Evolutionary conservation across 805 yeast genomes (phyloP), one percentile per base, ranked within the genome.

Genomic region (Yarrowia sp.): DNA sequence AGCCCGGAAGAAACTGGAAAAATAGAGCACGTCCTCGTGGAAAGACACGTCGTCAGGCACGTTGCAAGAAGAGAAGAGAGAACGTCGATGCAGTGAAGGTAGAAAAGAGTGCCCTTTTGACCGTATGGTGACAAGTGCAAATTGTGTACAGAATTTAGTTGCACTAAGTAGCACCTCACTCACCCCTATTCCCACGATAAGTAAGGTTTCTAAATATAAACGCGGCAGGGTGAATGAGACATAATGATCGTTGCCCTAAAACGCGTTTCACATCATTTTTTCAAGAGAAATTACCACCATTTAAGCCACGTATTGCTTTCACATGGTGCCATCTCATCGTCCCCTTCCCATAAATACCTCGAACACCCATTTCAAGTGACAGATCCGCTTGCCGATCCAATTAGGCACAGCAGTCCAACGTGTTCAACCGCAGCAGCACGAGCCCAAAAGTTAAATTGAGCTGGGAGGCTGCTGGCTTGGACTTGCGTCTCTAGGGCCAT

Each of bases 201-300:
- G 40, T 55, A 58, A 56, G 44, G 64, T 58, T 58, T 58, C 64
- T 58, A 58, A 58, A 58, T 58, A 58, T 58, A 58, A 58, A 42
- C 64, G 49, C 50, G 50, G 61, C 61, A 55, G 61, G 61, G 61
- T 55, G 61, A 39, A 55, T 58, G 64, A 58, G 50, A 58, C 64
- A 58, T 33, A 55, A 40, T 14, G 63, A 40, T 40, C 36, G 39
- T 42, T 50, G 36, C 33, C 47, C 2, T 9, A 55, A 55, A 40
- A 39, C 63, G 58, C 58, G 58, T 36, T 19, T 17, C 15, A 50
- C 14, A 9, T 24, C 30, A 24, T 24, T 24, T 5, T 24, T 24
- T 24, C 6, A 7, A 24, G 30, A 24, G n/a, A 24, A 24, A 24
- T 24, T 7, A 24, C 30, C 30, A 24, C 3, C 3, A 24, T 7